A percentile compares a stretch with the other conserved stretches of the same genome.
Conservation (phyloP, 306 rosid genomes). For the Quillaja saponaria region DNA sequence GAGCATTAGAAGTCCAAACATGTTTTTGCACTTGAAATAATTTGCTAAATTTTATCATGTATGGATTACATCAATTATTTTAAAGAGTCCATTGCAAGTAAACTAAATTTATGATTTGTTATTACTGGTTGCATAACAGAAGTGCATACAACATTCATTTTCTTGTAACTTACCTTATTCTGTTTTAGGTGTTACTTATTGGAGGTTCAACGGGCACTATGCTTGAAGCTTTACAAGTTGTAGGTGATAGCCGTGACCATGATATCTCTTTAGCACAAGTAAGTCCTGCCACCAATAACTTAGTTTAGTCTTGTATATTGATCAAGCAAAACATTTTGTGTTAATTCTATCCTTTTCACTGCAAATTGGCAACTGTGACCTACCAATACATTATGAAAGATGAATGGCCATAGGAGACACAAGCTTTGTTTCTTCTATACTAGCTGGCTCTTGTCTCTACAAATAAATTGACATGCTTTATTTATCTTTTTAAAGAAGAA, state of each 20-base stretch:
- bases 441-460: neutral
- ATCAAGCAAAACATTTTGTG: neutral
- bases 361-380: slow-evolving; percentile 8
- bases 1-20: neutral
- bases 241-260: slow-evolving; percentile 63
- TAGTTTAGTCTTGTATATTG: slow-evolving; percentile 16
- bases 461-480: neutral
- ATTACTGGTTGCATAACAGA: neutral
- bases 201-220: slow-evolving; percentile 98
- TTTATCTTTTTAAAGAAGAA: slow-evolving; percentile 9
- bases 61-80: too few relatives aligned
- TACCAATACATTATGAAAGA: slow-evolving; percentile 25
- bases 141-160: too few relatives aligned
- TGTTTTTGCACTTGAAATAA: too few relatives aligned
- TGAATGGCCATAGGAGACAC: slow-evolving; percentile 17
- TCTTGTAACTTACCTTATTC: slow-evolving; percentile 4
- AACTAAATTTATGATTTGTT: neutral
- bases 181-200: slow-evolving; percentile 82
- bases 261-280: slow-evolving; percentile 67
- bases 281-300: slow-evolving; percentile 43
- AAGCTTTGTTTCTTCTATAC: neutral
- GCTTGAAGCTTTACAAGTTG: slow-evolving; percentile 92
- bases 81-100: too few relatives aligned
- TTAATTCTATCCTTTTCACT: neutral
- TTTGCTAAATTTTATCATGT: too few relatives aligned